Percentiles rank a stretch among this genome's conserved stretches.
These are phyloP conservation scores for Lodderomyces margitis DNA, from an alignment of 1,139 yeast genomes.

Conservation along the genomic window DNA sequence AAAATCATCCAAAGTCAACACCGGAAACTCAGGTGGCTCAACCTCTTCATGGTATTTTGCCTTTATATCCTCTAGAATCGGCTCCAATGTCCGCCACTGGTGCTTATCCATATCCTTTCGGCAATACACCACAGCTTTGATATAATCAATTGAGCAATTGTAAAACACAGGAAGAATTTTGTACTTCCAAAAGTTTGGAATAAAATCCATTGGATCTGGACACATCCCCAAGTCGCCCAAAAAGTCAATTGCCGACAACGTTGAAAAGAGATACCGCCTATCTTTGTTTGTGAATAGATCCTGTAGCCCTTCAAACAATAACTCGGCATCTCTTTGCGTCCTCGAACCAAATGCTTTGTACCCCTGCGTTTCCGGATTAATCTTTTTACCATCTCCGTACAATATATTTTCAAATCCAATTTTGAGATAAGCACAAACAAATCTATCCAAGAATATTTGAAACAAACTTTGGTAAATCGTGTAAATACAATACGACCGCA, in stretches of 20 bases:
- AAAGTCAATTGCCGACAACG: constrained; percentile 59
- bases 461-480: constrained; percentile 48
- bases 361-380: constrained; percentile 55
- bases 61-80: constrained; percentile 31
- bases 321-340: constrained; percentile 59
- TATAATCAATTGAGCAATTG: constrained; percentile 65
- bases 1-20: constrained; percentile 39
- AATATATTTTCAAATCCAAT: constrained; percentile 47
- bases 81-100: constrained; percentile 29
- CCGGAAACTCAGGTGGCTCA: constrained; percentile 32
- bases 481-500: constrained; percentile 48
- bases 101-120: constrained; percentile 44
- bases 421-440: constrained; percentile 45
- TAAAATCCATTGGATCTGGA: constrained; percentile 45
- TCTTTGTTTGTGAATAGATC: constrained; percentile 47
- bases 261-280: constrained; percentile 54
- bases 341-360: constrained; percentile 42
- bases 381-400: constrained; percentile 51
- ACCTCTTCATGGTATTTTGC: constrained; percentile 32
- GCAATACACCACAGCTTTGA: constrained; percentile 50
- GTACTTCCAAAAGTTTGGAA: constrained; percentile 57
- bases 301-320: constrained; percentile 61
- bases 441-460: constrained; percentile 40
- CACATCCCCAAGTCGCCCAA: constrained; percentile 67
- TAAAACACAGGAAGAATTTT: constrained; percentile 57